Base-by-base conservation (phyloP, 106 monocot species). In the Dioscorea alata region DNA sequence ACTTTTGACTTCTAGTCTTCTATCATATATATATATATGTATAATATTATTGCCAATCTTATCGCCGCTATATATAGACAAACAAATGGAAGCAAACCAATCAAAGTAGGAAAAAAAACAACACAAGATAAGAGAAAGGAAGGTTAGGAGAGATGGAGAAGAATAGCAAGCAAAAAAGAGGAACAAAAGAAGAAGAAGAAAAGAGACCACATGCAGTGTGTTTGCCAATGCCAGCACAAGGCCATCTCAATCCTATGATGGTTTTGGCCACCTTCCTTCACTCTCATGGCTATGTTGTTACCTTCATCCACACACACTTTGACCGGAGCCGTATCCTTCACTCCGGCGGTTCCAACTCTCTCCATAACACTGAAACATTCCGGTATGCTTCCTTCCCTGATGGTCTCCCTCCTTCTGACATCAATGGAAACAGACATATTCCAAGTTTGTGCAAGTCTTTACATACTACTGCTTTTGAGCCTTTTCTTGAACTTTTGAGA, bases 161-260 rank as follows among this genome's bases (percentile, higher is more conserved):
- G n/a, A 16, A 15, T 10, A 56, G 4, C 2, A 56, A 16, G 54
- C 2, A 14, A 56, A 6, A 15, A 13, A 14, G 13, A 56, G 54
- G 54, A 4, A 10, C 0, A 56, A 14, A 16, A 56, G 16, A 4
- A 13, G 54, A 56, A 56, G 12, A 16, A 56, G 16, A 4, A 13
- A 10, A 56, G 33, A 63, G 18, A 15, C 33, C 63, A 15, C 63
- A 63, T 33, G 63, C 63, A 14, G 63, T 63, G 16, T 33, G 25
- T 14, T 14, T 63, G 10, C 63, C 63, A 15, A 56, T 25, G 15
- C 4, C 63, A 6, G 63, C 8, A 2, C 63, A 63, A 63, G 63
- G 63, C 63, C 63, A 63, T 32, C 28, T 63, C 25, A 63, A 63
- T 13, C 63, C 63, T 12, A 63, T 33, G 63, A 12, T 63, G 32